A percentile compares a stretch with the other conserved stretches of the same genome.
Conservation (phyloP, 257 asterid species). For the Solanum corneliomulleri region DNA sequence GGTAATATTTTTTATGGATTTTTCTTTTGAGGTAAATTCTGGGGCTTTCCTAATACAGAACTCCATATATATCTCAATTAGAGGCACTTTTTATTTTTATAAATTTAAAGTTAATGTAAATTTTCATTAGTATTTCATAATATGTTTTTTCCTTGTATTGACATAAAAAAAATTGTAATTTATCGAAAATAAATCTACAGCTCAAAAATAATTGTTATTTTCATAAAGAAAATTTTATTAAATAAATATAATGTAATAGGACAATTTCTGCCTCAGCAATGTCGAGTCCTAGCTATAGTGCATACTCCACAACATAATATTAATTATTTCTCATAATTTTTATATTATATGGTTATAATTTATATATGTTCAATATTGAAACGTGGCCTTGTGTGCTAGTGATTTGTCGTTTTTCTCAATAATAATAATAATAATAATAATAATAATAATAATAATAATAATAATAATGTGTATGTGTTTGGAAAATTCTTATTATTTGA, state of each 20-base stretch:
- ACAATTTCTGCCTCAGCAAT: neutral
- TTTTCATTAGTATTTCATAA: too few relatives aligned
- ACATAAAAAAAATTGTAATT: too few relatives aligned
- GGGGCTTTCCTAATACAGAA: neutral
- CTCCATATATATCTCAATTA: neutral
- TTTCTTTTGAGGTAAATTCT: neutral
- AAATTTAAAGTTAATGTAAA: too few relatives aligned
- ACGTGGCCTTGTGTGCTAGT: neutral
- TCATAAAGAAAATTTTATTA: neutral
- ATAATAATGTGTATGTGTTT: too few relatives aligned
- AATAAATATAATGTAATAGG: neutral
- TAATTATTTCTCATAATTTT: neutral
- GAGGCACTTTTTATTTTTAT: neutral
- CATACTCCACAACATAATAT: neutral
- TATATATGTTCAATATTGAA: neutral
- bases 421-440: neutral
- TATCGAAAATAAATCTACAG: neutral
- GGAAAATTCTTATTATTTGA: neutral
- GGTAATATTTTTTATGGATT: too few relatives aligned
- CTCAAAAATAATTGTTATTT: neutral
- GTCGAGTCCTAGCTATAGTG: neutral
- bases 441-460: neutral
- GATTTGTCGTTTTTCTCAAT: neutral
- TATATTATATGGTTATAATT: neutral
- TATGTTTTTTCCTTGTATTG: too few relatives aligned